Conservation (phyloP, 2,329 filamentous ascomycete genomes). For the Microascus cirrosus region DNA sequence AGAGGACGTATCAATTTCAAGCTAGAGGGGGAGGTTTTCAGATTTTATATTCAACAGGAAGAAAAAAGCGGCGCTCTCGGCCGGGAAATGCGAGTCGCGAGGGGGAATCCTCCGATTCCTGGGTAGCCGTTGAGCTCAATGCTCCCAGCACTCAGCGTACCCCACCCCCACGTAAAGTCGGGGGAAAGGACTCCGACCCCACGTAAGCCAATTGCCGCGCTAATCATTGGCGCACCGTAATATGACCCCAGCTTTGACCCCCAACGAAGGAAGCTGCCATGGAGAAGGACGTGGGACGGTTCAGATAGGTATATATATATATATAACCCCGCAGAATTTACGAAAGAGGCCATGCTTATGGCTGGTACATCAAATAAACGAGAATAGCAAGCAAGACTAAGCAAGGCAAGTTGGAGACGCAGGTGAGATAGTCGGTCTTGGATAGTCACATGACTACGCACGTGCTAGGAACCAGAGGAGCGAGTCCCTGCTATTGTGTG, state of each 20-base stretch:
- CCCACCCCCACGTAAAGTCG: background rate
- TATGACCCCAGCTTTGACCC: background rate
- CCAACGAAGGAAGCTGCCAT: background rate
- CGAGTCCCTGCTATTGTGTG: no score
- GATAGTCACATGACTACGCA: no score
- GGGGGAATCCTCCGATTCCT: background rate
- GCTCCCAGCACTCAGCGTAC: background rate
- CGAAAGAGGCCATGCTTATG: no score
- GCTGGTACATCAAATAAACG: no score
- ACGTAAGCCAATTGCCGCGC: background rate
- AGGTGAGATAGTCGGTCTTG: no score
- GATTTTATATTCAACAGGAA: background rate
- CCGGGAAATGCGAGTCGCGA: background rate
- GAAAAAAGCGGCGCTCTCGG: background rate
- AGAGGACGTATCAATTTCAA: background rate
- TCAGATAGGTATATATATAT: no score
- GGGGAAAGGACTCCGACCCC: background rate
- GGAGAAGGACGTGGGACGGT: no score
- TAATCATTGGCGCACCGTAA: background rate
- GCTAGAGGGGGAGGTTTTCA: background rate
- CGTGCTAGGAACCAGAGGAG: no score
- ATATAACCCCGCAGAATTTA: no score
- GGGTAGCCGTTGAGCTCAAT: no score
- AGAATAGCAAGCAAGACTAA: no score
- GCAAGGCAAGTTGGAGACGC: no score